Base-by-base conservation (phyloP, 495 filamentous ascomycete genomes). In the Pyronema omphalodes region DNA sequence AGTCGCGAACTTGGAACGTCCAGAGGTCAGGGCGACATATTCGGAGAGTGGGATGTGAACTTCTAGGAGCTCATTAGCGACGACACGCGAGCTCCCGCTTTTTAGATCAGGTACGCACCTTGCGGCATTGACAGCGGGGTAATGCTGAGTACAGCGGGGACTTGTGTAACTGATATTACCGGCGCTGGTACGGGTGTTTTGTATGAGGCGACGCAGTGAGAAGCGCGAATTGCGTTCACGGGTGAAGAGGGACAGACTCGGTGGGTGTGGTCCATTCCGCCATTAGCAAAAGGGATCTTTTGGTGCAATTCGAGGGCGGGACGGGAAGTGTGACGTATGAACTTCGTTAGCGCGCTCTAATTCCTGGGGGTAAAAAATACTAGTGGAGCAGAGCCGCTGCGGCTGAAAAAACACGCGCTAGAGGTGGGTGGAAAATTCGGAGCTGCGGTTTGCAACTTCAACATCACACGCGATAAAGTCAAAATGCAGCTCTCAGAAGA, bases 401-500 rank as follows among this genome's bases (percentile, higher is more conserved):
- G 23, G 23, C 23, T 29, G 1, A 29, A 29, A 29, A 29, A 1
- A 2, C 23, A 29, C 23, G 23, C 23, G 23, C 23, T 29, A 29
- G 23, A 29, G 23, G 23, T 29, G 23, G 23, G 23, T 29, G 23
- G 23, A 29, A 29, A 29, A 29, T 29, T 29, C 23, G 23, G 23
- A 29, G 23, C 23, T 29, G 23, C 1, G 23, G 23, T 29, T 29
- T 29, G 23, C 23, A 29, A 29, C 23, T 29, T 29, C 23, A 5
- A 29, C 44, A n/a, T 19, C 44, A 47, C 44, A 47, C 44, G 17
- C 15, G 23, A 17, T 33, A 12, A 34, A 34, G 8, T 56, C 52
- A 86, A 83, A 76, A 84, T 91, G 65, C 80, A 87, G 70, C 81
- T 96, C 58, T 98, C 91, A 37, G 91, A 98, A 68, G 91, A 98